Conservation (phyloP, 2,329 filamentous ascomycete genomes). For the Clarireedia hainanense region DNA sequence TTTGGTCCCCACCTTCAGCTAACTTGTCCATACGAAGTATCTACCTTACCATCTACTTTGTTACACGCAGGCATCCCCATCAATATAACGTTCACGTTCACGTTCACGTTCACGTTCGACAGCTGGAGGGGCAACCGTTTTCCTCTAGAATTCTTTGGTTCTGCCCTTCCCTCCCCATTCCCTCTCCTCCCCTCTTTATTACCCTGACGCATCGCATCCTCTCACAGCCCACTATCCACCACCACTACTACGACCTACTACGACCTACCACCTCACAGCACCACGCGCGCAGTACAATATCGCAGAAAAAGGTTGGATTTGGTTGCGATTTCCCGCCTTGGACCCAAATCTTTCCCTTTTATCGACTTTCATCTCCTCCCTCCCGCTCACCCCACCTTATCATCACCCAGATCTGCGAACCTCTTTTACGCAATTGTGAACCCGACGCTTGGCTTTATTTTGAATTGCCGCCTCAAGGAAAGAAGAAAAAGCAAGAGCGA, state of each 20-base stretch:
- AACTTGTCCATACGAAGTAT: too few species aligned
- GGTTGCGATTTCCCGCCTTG: too few species aligned
- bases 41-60: background rate
- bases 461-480: constrained; percentile 1
- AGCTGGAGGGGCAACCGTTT: background rate
- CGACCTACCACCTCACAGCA: background rate
- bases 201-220: background rate
- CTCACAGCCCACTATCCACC: background rate
- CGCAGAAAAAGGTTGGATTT: too few species aligned
- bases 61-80: too few species aligned
- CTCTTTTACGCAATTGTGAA: background rate
- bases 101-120: background rate
- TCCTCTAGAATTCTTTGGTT: background rate
- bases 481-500: constrained; percentile 2
- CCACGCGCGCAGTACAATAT: too few species aligned
- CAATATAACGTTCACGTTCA: background rate
- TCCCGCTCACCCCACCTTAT: constrained; percentile 1
- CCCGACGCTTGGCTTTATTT: constrained; percentile 1
- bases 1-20: too few species aligned
- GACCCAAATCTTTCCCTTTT: too few species aligned
- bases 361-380: too few species aligned
- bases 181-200: background rate
- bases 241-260: background rate
- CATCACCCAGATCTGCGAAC: background rate
- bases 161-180: background rate